These are phyloP conservation scores for Yamadazyma dendronema DNA, from an alignment of 1,139 yeast species.

Conservation along the genomic window DNA sequence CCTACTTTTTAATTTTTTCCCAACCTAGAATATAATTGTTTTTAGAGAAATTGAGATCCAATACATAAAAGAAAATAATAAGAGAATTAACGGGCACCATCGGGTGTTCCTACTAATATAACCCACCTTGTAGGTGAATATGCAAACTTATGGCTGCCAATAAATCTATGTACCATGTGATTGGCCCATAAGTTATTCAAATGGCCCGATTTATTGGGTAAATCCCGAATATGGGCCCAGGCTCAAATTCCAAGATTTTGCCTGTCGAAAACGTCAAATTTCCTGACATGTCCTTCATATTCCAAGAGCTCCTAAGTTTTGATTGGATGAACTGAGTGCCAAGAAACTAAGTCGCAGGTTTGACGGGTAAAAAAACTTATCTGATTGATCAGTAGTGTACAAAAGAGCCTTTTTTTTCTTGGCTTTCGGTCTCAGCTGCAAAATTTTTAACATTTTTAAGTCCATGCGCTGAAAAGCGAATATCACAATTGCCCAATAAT, in stretches of 20 bases:
- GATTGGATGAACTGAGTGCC: neutral
- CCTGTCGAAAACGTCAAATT: slow-evolving; percentile 3
- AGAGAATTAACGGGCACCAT: too few species aligned
- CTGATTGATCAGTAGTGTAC: slow-evolving; percentile 1
- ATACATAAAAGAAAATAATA: too few species aligned
- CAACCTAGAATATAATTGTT: too few species aligned
- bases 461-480: neutral
- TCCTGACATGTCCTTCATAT: neutral
- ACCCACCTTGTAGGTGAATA: too few species aligned
- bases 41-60: too few species aligned
- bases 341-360: neutral
- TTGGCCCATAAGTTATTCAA: too few species aligned
- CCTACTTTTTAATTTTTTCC: neutral
- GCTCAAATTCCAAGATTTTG: neutral
- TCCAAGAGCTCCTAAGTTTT: neutral
- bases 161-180: too few species aligned
- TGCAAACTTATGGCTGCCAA: too few species aligned
- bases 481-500: too few species aligned
- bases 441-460: neutral
- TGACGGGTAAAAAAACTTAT: slow-evolving; percentile 1
- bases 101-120: too few species aligned
- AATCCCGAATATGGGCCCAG: slow-evolving; percentile 1
- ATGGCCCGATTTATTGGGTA: too few species aligned
- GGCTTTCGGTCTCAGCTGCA: slow-evolving; percentile 3
- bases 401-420: neutral